phyloP scores from a whole-genome alignment of 2,329 filamentous ascomycete genomes.

The Monosporascus sp. region DNA sequence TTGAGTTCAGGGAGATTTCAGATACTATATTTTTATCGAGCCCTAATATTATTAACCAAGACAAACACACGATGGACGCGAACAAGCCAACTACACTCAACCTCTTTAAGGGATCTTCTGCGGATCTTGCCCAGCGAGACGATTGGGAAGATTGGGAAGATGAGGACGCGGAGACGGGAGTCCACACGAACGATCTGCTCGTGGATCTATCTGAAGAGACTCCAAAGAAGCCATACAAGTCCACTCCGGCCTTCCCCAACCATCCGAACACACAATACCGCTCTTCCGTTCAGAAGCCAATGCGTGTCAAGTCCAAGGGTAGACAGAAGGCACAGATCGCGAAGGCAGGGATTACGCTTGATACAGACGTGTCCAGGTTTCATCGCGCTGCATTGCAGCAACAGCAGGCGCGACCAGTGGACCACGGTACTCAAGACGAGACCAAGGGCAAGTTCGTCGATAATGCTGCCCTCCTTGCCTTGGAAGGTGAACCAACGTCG shows the following conservation, averaged over 20 bases:
- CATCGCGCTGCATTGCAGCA: constrained; percentile 40
- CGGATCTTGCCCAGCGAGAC: constrained; percentile 24
- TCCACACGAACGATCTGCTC: constrained; percentile 13
- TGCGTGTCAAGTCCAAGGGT: constrained; percentile 51
- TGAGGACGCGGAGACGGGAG: constrained; percentile 10
- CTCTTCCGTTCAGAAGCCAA: constrained; percentile 35
- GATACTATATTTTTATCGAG: constrained; percentile 6
- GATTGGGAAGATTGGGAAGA: constrained; percentile 25
- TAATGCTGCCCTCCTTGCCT: constrained; percentile 52
- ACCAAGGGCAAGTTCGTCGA: constrained; percentile 48
- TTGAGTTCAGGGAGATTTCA: constrained; percentile 17
- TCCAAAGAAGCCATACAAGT: constrained; percentile 7
- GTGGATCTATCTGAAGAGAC: constrained; percentile 17
- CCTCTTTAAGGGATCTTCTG: constrained; percentile 12
- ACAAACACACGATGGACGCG: constrained; percentile 17
- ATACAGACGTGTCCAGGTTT: constrained; percentile 61
- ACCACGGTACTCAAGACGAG: constrained; percentile 17
- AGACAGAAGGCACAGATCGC: constrained; percentile 57
- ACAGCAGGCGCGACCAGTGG: constrained; percentile 23
- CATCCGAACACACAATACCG: constrained; percentile 17
- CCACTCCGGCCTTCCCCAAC: constrained; percentile 7
- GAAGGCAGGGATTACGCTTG: constrained; percentile 59
- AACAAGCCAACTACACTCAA: constrained; percentile 13
- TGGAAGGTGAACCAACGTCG: constrained; percentile 51
- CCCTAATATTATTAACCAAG: background rate